phyloP scores from a whole-genome alignment of 2,329 filamentous ascomycete genomes.

The Arthrobotrys megalospora region DNA sequence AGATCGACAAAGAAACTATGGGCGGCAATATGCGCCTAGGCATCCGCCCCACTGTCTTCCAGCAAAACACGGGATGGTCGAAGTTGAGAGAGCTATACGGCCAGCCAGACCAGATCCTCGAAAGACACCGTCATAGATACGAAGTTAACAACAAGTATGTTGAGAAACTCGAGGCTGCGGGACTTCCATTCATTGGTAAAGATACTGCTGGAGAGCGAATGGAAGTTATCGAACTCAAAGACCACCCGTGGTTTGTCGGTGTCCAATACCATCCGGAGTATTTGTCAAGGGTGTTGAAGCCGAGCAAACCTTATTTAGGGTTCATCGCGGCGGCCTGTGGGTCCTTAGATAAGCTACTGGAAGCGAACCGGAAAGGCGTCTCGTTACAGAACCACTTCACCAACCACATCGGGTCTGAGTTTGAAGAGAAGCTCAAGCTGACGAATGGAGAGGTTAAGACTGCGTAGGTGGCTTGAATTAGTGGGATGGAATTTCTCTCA shows the following conservation, averaged over 20 bases:
- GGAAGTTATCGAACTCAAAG: conserved; percentile 85
- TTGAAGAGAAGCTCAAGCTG: conserved; percentile 45
- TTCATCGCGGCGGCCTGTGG: conserved; percentile 85
- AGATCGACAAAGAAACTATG: conserved; percentile 81
- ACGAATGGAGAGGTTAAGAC: conserved; percentile 39
- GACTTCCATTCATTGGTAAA: conserved; percentile 83
- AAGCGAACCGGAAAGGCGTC: conserved; percentile 40
- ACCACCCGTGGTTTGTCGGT: conserved; percentile 87
- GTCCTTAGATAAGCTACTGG: conserved; percentile 70
- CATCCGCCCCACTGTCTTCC: conserved; percentile 81
- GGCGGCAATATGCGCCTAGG: conserved; percentile 92
- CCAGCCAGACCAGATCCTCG: conserved; percentile 72
- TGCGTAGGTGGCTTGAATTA: background rate
- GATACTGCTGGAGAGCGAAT: conserved; percentile 83
- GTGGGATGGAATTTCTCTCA: background rate
- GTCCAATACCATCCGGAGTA: conserved; percentile 95
- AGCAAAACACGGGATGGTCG: conserved; percentile 82
- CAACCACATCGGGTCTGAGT: conserved; percentile 45
- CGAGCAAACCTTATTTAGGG: conserved; percentile 83
- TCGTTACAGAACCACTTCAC: conserved; percentile 54
- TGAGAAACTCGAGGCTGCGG: conserved; percentile 76
- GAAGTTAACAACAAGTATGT: conserved; percentile 89
- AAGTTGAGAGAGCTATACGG: conserved; percentile 83
- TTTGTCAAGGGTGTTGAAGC: conserved; percentile 80
- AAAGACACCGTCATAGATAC: conserved; percentile 90